Conservation (phyloP, 2,329 filamentous ascomycete species). For the Falciphora oryzae region DNA sequence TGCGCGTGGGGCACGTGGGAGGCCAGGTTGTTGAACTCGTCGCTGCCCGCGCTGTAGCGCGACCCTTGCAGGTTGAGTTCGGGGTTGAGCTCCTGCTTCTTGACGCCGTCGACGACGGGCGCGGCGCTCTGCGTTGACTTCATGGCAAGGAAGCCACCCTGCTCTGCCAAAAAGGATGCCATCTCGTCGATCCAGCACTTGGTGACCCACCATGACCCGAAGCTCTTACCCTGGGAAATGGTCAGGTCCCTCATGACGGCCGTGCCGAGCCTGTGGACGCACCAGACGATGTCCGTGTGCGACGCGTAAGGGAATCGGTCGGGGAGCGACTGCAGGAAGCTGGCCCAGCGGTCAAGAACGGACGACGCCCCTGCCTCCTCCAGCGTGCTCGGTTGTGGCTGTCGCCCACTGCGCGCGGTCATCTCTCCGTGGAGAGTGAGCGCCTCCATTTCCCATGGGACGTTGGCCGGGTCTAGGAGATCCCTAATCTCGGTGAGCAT, state of each 20-base stretch:
- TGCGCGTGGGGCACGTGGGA: constrained; percentile 28
- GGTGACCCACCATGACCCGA: constrained; percentile 90
- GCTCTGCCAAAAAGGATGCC: constrained; percentile 81
- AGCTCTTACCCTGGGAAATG: constrained; percentile 70
- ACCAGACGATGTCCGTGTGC: constrained; percentile 68
- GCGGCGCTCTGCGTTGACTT: constrained; percentile 33
- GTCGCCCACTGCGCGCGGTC: constrained; percentile 39
- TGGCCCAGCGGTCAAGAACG: constrained; percentile 72
- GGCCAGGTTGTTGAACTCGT: constrained; percentile 37
- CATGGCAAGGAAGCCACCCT: constrained; percentile 77
- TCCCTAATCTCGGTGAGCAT: constrained; percentile 62
- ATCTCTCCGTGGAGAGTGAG: constrained; percentile 56
- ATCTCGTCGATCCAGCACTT: constrained; percentile 96
- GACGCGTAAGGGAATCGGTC: constrained; percentile 67
- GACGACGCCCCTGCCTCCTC: constrained; percentile 48
- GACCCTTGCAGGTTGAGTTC: constrained; percentile 30
- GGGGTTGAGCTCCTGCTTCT: constrained; percentile 17
- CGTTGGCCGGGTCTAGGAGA: constrained; percentile 62
- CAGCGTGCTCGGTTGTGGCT: constrained; percentile 30
- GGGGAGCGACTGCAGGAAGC: constrained; percentile 64
- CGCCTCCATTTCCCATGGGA: constrained; percentile 60
- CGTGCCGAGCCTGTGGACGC: constrained; percentile 68
- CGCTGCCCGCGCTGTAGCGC: constrained; percentile 39
- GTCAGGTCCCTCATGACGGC: constrained; percentile 78
- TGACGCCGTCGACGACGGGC: constrained; percentile 13